These are phyloP conservation scores for Arabidopsis thaliana DNA, from an alignment of 345 rosid genomes.

Conservation along the genomic window TAIR10.1 NC_003070.9:29831501-29832000, in stretches of 20 bases:
- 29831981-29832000: neutral
- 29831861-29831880: conserved; percentile 63
- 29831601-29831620: conserved; percentile 11
- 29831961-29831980: conserved; percentile 8
- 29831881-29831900: conserved; percentile 83
- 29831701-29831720: conserved; percentile 68
- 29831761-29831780: neutral
- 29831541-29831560: conserved; percentile 67
- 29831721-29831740: conserved; percentile 65
- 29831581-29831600: neutral
- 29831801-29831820: conserved; percentile 68
- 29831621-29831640: conserved; percentile 16
- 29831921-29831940: conserved; percentile 93
- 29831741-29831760: conserved; percentile 12
- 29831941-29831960: conserved; percentile 45
- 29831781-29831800: neutral
- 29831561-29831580: conserved; percentile 40
- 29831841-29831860: conserved; percentile 66
- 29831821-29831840: conserved; percentile 84
- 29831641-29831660: conserved; percentile 73
- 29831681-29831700: conserved; percentile 78
- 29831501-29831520: conserved; percentile 70
- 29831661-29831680: conserved; percentile 69
- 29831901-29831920: conserved; percentile 91
- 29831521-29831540: conserved; percentile 71